Base-by-base conservation (phyloP, 2,329 filamentous ascomycete genomes). In the Pseudogymnoascus sp. region DNA sequence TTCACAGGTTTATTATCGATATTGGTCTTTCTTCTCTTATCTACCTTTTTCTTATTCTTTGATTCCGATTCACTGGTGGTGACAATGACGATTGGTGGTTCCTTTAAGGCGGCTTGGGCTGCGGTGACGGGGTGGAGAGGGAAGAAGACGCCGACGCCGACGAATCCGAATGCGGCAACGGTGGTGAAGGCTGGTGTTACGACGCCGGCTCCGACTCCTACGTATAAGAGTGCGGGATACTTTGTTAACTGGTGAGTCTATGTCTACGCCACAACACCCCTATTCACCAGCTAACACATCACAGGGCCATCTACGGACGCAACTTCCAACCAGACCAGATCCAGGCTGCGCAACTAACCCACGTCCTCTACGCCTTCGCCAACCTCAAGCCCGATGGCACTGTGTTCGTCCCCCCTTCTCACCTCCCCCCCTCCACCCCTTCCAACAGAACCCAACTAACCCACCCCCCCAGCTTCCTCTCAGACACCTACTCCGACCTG, bases 331-430 rank as follows among this genome's bases (percentile, higher is more conserved):
- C 89, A 0, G 81, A 86, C 54, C 80, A 90, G 68, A 80, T 96
- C 10, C 86, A 87, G 0, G 83, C 80, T 1, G 79, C 83, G 1
- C 80, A 90, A 66, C 77, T 96, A 61, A 93, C 88, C 0, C 89
- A 93, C 69, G 79, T 96, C 2, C 80, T 96, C 2, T 96, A 84
- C 70, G 82, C 91, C 2, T 96, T 96, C 74, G 87, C 89, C 71
- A 92, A 95, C 71, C 76, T 95, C 26, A 79, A 79, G 7, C 74
- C 82, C 0, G 83, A 87, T 39, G 91, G 91, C 36, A 87, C 65
- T 10, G 63, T 63, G 64, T 66, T 67, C 7, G 40, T 45, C 40
- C 16, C 40, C 16, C 18, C 40, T 16, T 3, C 16, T 21, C 11
- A 21, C 39, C 64, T 65, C 60, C 29, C 62, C 42, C 3, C 3